A percentile compares a stretch with the other conserved stretches of the same genome.
Conservation (phyloP, 495 filamentous ascomycete genomes). For the Delitschia confertaspora region DNA sequence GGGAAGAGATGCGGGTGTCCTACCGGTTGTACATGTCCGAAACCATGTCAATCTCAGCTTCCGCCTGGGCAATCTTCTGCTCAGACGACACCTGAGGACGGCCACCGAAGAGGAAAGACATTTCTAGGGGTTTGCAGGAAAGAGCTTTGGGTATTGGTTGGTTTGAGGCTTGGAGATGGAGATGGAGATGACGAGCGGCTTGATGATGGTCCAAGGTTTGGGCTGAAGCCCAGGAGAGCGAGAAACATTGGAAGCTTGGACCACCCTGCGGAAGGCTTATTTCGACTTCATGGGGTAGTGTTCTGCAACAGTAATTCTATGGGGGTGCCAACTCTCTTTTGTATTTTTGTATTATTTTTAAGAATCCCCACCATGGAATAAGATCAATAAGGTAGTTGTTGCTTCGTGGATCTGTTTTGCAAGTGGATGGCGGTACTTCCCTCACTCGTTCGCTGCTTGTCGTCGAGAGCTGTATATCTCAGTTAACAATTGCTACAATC, state of each 20-base stretch:
- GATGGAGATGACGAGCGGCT: neutral
- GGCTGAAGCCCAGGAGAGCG: neutral
- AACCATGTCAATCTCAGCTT: constrained; percentile 89
- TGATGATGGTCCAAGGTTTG: neutral
- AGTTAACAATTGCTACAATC: too few species aligned
- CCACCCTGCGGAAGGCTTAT: neutral
- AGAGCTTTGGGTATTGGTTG: neutral
- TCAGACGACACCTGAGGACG: constrained; percentile 80
- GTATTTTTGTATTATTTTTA: too few species aligned
- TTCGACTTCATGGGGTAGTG: too few species aligned
- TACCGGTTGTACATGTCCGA: constrained; percentile 96
- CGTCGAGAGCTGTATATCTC: too few species aligned
- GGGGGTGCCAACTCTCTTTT: too few species aligned
- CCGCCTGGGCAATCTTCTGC: constrained; percentile 89
- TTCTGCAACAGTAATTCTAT: too few species aligned
- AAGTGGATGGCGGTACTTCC: too few species aligned
- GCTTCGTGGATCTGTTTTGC: too few species aligned
- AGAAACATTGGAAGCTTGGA: neutral
- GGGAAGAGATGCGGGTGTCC: constrained; percentile 10
- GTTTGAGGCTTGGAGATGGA: neutral
- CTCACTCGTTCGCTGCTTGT: too few species aligned
- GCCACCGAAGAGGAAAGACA: constrained; percentile 89
- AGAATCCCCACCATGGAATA: too few species aligned
- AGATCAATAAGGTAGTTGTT: too few species aligned
- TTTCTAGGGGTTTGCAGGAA: constrained; percentile 38